Base-by-base conservation (phyloP, 2,329 filamentous ascomycete species). In the Plenodomus biglobosus region DNA sequence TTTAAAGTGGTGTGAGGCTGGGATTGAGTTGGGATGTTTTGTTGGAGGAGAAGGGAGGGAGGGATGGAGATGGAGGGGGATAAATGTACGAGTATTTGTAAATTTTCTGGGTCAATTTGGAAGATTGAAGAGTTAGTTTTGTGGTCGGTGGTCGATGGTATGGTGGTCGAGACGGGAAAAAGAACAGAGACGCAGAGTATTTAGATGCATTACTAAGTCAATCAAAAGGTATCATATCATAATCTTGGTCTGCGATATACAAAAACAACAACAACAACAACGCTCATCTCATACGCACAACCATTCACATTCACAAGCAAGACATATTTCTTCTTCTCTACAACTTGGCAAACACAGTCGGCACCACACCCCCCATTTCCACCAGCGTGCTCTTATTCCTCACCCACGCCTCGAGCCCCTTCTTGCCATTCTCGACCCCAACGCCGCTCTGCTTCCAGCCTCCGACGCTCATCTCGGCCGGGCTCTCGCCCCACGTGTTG, bases 381-480 rank as follows among this genome's bases (percentile, higher is more conserved):
- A 95, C 85, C 22, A 95, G 73, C 1, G 90, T 95, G 72, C 90
- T 95, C 79, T 94, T 95, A 61, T 92, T 94, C 73, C 84, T 79
- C 43, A 91, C 81, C 86, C 91, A 96, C 3, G 88, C 86, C 71
- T 88, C 85, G 44, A 96, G 79, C 0, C 90, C 90, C 62, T 81
- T 83, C 49, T 84, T 78, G 3, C 90, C 91, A 70, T 96, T 96
- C 78, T 95, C 90, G 1, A 95, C 85, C 0, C 90, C 90, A 8
- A 95, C 75, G 27, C 91, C 91, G 67, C 90, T 95, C 79, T 88
- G 81, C 77, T 95, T 95, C 91, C 90, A 95, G 0, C 90, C 90
- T 8, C 90, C 90, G 0, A 95, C 90, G 2, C 87, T 87, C 91
- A 95, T 95, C 77, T 95, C 90, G 0, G 91, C 89, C 0, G 90